Base-by-base conservation (phyloP, 2,329 filamentous ascomycete species). In the Aspergillus pseudonomiae region DNA sequence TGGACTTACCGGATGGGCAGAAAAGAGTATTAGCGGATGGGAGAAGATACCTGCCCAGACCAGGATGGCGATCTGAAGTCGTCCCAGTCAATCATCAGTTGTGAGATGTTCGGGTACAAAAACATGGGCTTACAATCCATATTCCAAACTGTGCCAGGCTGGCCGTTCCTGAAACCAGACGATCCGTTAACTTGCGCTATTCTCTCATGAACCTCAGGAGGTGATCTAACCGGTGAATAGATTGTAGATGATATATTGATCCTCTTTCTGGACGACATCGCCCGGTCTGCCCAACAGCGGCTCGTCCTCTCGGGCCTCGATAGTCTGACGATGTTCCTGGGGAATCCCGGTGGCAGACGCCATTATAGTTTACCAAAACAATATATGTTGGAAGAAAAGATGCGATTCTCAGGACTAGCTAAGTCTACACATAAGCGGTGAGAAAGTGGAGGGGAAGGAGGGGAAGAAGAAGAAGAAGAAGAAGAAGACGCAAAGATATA, bases 11-110 rank as follows among this genome's bases (percentile, higher is more conserved):
- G 94, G 94, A 78, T 98, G 94, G 10, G 90, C 88, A 21, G 92
- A 93, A 85, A 98, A 97, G 71, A 97, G 88, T 45, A 92, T 91
- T 65, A 96, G 75, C 34, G 89, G 77, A 52, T 85, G 83, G 48
- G 88, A 85, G 74, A 97, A 87, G 67, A 97, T 86, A 61, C 86
- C 86, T 53, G 87, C 86, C 92, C 93, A 97, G 68, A 96, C 84
- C 62, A 94, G 86, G 41, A 87, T 86, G 56, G 88, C 82, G 66
- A 97, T 86, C 85, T 87, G 65, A 36, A 48, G 10, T 48, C 12
- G 6, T 19, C 10, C 30, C 19, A 7, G n/a, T 54, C 50, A 39
- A 55, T 34, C 5, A 39, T 30, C 14, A 16, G 21, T 52, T 14
- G 48, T 28, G 12, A 7, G 9, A 28, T 41, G 19, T n/a, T 36